A percentile compares a stretch with the other conserved stretches of the same genome.
phyloP scores from a whole-genome alignment of 2,329 filamentous ascomycete species.

The Aspergillus sp. region DNA sequence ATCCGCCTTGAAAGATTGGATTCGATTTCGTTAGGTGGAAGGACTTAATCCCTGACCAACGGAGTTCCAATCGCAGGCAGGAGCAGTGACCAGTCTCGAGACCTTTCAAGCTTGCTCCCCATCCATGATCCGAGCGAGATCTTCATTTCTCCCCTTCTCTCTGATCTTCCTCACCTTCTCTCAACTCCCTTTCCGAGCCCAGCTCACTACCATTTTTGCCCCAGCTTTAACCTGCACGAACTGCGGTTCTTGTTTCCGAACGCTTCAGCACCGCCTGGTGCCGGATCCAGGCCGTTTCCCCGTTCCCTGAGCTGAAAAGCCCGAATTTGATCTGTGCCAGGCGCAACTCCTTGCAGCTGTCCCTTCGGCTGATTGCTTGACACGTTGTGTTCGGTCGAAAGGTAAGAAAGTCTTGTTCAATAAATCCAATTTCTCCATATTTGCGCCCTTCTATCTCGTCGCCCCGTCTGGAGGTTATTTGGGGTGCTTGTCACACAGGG shows the following conservation, averaged over 20 bases:
- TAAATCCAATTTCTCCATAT: constrained; percentile 1
- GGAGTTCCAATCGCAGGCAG: constrained; percentile 10
- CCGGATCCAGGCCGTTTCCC: not conserved
- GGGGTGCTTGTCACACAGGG: not conserved
- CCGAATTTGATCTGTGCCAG: not conserved
- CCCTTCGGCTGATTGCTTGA: constrained; percentile 21
- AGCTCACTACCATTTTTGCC: constrained; percentile 1
- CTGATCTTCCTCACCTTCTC: not conserved
- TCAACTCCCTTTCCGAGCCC: constrained; percentile 6
- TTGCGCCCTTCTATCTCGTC: constrained; percentile 1
- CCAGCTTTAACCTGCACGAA: constrained; percentile 7
- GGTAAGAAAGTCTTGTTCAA: constrained; percentile 19
- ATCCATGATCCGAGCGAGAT: constrained; percentile 14
- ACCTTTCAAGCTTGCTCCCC: constrained; percentile 11
- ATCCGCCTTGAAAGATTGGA: constrained; percentile 18
- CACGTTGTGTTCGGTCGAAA: constrained; percentile 23
- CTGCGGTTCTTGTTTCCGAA: constrained; percentile 10
- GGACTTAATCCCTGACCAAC: constrained; percentile 23
- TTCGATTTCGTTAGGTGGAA: constrained; percentile 12
- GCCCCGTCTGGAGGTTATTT: not conserved
- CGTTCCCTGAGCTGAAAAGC: not conserved
- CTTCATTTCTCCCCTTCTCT: constrained; percentile 16
- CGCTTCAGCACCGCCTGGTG: not conserved
- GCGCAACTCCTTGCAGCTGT: constrained; percentile 28
- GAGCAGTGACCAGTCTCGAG: not conserved